These are phyloP conservation scores for Zopfia rhizophila DNA, from an alignment of 2,329 filamentous ascomycete genomes.

Conservation along the genomic window DNA sequence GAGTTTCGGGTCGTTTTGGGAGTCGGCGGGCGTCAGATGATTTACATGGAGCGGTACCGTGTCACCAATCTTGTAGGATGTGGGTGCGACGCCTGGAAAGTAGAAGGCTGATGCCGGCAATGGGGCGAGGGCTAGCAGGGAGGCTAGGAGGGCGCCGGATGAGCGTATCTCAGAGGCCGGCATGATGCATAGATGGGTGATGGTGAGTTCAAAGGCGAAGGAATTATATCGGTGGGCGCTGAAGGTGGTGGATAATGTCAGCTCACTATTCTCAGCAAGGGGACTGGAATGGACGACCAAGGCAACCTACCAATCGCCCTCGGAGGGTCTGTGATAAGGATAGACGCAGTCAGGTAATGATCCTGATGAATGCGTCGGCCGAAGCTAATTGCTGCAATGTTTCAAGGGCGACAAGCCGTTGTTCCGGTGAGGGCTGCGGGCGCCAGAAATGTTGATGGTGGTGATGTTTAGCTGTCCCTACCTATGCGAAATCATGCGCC, in stretches of 20 bases:
- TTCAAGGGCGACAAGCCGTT: too few relatives aligned
- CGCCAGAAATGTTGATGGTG: too few relatives aligned
- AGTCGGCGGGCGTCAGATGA: slow-evolving; percentile 85
- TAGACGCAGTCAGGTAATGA: too few relatives aligned
- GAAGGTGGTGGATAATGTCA: slow-evolving; percentile 18
- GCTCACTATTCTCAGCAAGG: slow-evolving; percentile 21
- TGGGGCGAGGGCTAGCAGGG: slow-evolving; percentile 51
- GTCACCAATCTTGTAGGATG: slow-evolving; percentile 84
- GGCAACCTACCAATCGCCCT: slow-evolving; percentile 13
- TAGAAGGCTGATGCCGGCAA: slow-evolving; percentile 77
- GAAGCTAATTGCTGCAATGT: too few relatives aligned
- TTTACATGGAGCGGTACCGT: slow-evolving; percentile 91
- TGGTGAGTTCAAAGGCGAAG: slow-evolving; percentile 5
- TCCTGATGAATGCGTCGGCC: too few relatives aligned
- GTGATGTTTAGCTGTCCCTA: too few relatives aligned
- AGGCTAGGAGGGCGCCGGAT: slow-evolving; percentile 42
- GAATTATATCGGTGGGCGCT: slow-evolving; percentile 11
- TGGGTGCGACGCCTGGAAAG: slow-evolving; percentile 93
- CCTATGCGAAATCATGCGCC: too few relatives aligned
- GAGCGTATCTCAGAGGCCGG: slow-evolving; percentile 37
- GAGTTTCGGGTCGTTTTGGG: slow-evolving; percentile 79
- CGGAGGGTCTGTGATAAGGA: slow-evolving; percentile 5
- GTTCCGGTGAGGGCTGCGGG: too few relatives aligned
- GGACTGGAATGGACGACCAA: slow-evolving; percentile 23
- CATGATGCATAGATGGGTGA: slow-evolving; percentile 33